phyloP scores from a whole-genome alignment of 163 green algal species.

The Scenedesmus sp. region DNA sequence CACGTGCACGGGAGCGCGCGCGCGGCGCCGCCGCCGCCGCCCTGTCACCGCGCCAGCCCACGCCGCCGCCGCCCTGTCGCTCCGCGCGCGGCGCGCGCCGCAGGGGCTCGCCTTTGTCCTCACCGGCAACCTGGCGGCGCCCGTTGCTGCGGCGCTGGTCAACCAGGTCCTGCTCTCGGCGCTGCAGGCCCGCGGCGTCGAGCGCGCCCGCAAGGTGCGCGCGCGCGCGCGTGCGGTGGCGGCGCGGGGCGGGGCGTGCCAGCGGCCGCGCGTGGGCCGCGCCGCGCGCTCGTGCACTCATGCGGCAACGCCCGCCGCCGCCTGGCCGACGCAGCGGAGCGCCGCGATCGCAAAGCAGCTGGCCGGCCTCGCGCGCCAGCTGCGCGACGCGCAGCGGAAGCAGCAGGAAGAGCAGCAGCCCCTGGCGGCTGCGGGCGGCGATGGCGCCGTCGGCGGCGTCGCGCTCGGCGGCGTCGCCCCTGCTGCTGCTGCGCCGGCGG shows the following conservation, averaged over 20 bases:
- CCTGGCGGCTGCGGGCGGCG: no score
- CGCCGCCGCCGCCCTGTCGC: no score
- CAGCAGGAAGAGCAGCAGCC: constrained; percentile 31
- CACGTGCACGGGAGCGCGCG: no score
- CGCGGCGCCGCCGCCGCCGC: no score
- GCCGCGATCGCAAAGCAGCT: constrained; percentile 29
- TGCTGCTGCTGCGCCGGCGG: no score
- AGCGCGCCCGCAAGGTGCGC: constrained; percentile 26
- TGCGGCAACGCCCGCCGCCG: not conserved
- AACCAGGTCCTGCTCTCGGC: constrained; percentile 22
- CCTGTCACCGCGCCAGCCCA: no score
- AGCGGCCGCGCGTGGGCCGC: no score
- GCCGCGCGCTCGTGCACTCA: no score
- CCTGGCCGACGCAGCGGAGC: constrained; percentile 31
- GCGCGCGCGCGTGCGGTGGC: not conserved
- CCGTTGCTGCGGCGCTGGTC: constrained; percentile 28
- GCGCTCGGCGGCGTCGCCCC: no score
- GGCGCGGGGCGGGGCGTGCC: not conserved
- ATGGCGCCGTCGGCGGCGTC: no score
- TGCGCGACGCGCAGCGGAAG: constrained; percentile 15
- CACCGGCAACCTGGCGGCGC: constrained; percentile 42
- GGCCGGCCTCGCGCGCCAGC: constrained; percentile 6
- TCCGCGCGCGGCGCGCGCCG: no score
- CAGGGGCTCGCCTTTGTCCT: constrained; percentile 32
- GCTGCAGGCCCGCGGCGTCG: constrained; percentile 19